Conservation (phyloP, 768 basidiomycete species). For the Boletus subparvulus region DNA sequence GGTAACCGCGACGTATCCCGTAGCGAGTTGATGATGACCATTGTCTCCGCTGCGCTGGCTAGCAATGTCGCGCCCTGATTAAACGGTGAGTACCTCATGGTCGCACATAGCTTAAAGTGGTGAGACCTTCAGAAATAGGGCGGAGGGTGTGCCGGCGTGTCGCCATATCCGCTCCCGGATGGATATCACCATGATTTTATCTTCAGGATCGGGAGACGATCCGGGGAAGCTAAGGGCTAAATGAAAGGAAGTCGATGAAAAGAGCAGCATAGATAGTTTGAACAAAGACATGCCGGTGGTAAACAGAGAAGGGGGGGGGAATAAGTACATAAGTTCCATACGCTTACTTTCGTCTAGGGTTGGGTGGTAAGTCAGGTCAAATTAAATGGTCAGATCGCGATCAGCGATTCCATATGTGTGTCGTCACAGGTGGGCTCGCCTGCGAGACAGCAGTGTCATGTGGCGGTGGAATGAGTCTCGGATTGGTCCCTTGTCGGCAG, state of each 20-base stretch:
- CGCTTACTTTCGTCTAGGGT: no score
- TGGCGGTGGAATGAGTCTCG: no score
- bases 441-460: no score
- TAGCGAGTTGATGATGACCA: conserved; percentile 1
- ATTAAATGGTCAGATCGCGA: no score
- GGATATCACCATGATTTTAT: conserved; percentile 4
- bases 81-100: not conserved
- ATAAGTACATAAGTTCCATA: no score
- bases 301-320: no score
- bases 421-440: no score
- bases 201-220: not conserved
- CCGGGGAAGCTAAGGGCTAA: not conserved
- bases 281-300: conserved; percentile 5
- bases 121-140: not conserved
- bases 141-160: not conserved
- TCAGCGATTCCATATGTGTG: no score
- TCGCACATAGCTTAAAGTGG: not conserved
- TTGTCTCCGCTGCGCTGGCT: not conserved
- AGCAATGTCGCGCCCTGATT: not conserved
- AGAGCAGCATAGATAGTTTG: conserved; percentile 7
- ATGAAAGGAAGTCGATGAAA: conserved; percentile 8
- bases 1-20: not conserved
- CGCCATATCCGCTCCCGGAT: conserved; percentile 7
- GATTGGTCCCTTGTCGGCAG: no score
- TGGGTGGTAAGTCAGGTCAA: no score